phyloP scores from a whole-genome alignment of 352 stramenopile species.

The Phytophthora boehmeriae region DNA sequence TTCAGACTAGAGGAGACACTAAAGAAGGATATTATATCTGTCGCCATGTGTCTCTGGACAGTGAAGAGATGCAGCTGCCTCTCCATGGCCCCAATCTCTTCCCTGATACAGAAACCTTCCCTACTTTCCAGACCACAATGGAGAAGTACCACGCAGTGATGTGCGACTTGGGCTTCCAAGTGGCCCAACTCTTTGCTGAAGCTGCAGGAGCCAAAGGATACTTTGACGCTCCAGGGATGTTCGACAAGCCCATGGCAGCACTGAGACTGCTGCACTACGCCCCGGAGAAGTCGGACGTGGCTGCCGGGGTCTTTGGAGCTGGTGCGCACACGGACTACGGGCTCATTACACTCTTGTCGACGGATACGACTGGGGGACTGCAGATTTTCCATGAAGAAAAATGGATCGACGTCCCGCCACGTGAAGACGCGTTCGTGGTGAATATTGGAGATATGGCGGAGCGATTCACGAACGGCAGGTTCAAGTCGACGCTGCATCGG shows the following conservation, averaged over 20 bases:
- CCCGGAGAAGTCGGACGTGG: slow-evolving; percentile 63
- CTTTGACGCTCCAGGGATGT: slow-evolving; percentile 60
- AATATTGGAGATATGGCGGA: slow-evolving; percentile 82
- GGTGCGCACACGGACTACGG: slow-evolving; percentile 84
- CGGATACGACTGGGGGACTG: slow-evolving; percentile 57
- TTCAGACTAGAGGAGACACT: slow-evolving; percentile 67
- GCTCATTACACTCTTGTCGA: slow-evolving; percentile 71
- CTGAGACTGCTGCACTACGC: slow-evolving; percentile 82
- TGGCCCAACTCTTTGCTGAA: slow-evolving; percentile 64
- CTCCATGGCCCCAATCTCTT: slow-evolving; percentile 76
- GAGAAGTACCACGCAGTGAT: slow-evolving; percentile 59
- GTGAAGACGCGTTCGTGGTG: slow-evolving; percentile 63
- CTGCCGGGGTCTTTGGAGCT: slow-evolving; percentile 67
- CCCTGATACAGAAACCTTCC: slow-evolving; percentile 44
- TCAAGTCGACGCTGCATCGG: slow-evolving; percentile 70
- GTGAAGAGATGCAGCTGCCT: slow-evolving; percentile 63
- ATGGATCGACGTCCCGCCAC: slow-evolving; percentile 69
- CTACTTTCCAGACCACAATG: slow-evolving; percentile 54
- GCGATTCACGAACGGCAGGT: slow-evolving; percentile 72
- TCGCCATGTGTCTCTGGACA: slow-evolving; percentile 55
- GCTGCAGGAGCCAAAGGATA: slow-evolving; percentile 51
- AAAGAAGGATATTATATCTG: slow-evolving; percentile 85
- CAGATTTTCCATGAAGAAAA: slow-evolving; percentile 61
- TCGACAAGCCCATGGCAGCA: slow-evolving; percentile 83
- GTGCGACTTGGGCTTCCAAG: slow-evolving; percentile 49